phyloP scores from a whole-genome alignment of 495 filamentous ascomycete genomes.

The Recurvomyces mirabilis region DNA sequence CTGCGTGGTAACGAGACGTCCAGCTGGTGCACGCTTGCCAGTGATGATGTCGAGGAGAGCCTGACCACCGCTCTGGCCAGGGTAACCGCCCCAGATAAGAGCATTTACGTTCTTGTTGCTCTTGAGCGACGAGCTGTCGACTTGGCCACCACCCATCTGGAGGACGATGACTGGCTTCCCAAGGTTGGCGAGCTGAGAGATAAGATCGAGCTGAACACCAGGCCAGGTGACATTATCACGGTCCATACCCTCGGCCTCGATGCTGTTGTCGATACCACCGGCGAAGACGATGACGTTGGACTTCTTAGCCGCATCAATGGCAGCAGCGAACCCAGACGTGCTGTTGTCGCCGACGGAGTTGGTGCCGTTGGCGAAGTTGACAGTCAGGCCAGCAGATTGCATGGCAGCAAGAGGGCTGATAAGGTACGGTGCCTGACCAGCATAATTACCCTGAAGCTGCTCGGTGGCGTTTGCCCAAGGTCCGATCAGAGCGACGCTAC shows the following conservation, averaged over 20 bases:
- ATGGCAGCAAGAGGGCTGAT: slow-evolving; percentile 41
- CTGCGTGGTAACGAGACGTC: slow-evolving; percentile 45
- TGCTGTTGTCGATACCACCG: slow-evolving; percentile 46
- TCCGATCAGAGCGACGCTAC: slow-evolving; percentile 44
- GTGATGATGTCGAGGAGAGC: slow-evolving; percentile 46
- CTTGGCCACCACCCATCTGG: slow-evolving; percentile 41
- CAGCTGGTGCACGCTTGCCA: slow-evolving; percentile 44
- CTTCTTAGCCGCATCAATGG: slow-evolving; percentile 38
- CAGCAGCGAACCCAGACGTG: slow-evolving; percentile 31
- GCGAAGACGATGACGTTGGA: slow-evolving; percentile 48
- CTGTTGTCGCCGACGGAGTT: slow-evolving; percentile 38
- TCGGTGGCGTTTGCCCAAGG: slow-evolving; percentile 49
- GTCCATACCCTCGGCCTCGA: slow-evolving; percentile 46
- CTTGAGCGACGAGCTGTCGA: slow-evolving; percentile 23
- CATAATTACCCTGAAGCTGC: slow-evolving; percentile 54
- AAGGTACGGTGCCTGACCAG: slow-evolving; percentile 44
- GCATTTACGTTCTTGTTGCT: slow-evolving; percentile 41
- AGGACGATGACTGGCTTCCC: slow-evolving; percentile 48
- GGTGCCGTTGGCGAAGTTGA: slow-evolving; percentile 39
- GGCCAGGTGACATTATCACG: slow-evolving; percentile 46
- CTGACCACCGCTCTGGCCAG: slow-evolving; percentile 45
- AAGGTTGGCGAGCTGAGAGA: slow-evolving; percentile 38
- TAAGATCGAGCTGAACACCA: slow-evolving; percentile 45
- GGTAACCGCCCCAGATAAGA: slow-evolving; percentile 49
- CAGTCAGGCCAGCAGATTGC: slow-evolving; percentile 33